A percentile compares a stretch with the other conserved stretches of the same genome.
These are phyloP conservation scores for Geotrichum carabidarum DNA, from an alignment of 1,139 yeast genomes.

Conservation along the genomic window DNA sequence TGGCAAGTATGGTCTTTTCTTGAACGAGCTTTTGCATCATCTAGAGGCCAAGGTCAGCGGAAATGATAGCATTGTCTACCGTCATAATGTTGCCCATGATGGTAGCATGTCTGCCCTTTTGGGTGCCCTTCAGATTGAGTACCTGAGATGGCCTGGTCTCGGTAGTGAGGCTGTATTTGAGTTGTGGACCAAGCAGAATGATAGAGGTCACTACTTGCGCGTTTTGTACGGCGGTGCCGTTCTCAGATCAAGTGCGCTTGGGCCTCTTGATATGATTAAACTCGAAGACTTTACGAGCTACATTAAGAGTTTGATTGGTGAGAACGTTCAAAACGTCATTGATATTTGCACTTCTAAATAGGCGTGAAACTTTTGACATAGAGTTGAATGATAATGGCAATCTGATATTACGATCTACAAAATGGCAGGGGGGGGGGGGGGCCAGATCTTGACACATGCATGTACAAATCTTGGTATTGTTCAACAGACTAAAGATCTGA, in stretches of 20 bases:
- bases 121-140: conserved; percentile 36
- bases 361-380: too few relatives aligned
- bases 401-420: too few relatives aligned
- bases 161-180: conserved; percentile 42
- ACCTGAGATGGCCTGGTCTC: conserved; percentile 45
- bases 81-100: conserved; percentile 43
- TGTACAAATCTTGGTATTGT: too few relatives aligned
- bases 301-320: not conserved
- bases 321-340: not conserved
- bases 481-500: too few relatives aligned
- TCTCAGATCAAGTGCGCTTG: conserved; percentile 10
- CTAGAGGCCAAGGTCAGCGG: conserved; percentile 32
- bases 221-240: conserved; percentile 38
- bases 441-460: too few relatives aligned
- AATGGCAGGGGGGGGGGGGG: too few relatives aligned
- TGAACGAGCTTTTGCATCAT: conserved; percentile 36
- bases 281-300: conserved; percentile 1
- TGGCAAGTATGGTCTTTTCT: conserved; percentile 37
- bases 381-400: too few relatives aligned
- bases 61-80: conserved; percentile 30
- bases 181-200: conserved; percentile 32
- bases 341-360: not conserved
- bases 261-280: conserved; percentile 5
- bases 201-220: conserved; percentile 32
- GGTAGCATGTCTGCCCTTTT: conserved; percentile 40